Conservation (phyloP, 2,329 filamentous ascomycete species). For the Alternaria triticimaculans region DNA sequence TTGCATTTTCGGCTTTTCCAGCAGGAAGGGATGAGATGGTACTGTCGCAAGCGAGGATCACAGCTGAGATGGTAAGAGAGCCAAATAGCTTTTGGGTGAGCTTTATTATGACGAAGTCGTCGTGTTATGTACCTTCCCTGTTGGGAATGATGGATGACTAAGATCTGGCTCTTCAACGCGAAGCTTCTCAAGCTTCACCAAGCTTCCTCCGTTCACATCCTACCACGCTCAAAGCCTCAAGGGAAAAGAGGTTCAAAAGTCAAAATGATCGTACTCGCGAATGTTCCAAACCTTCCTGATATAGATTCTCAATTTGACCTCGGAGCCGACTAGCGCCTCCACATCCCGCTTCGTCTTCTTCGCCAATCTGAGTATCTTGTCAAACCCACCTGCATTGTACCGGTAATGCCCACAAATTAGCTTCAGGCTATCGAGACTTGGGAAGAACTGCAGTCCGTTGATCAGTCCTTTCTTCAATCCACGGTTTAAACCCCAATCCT, state of each 20-base stretch:
- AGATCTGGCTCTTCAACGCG: background rate
- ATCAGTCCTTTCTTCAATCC: background rate
- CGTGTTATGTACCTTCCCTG: constrained; percentile 7
- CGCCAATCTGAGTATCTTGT: background rate
- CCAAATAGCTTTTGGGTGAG: background rate
- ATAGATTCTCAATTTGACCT: background rate
- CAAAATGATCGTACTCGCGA: background rate
- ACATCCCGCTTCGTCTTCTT: background rate
- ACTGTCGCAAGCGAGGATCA: background rate
- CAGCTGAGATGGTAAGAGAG: background rate
- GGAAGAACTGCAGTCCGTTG: background rate
- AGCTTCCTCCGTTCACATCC: background rate
- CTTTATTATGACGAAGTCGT: background rate
- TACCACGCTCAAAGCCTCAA: background rate
- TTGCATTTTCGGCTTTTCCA: constrained; percentile 5
- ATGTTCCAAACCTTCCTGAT: background rate
- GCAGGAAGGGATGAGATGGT: background rate
- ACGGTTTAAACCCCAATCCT: background rate
- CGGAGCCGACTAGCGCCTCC: background rate
- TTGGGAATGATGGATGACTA: constrained; percentile 8
- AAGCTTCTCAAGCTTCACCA: background rate
- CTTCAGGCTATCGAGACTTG: background rate
- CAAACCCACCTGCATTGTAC: background rate
- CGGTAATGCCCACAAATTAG: background rate
- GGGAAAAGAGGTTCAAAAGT: background rate